These are phyloP conservation scores for Sindora glabra DNA, from an alignment of 306 rosid species.

Conservation along the genomic window DNA sequence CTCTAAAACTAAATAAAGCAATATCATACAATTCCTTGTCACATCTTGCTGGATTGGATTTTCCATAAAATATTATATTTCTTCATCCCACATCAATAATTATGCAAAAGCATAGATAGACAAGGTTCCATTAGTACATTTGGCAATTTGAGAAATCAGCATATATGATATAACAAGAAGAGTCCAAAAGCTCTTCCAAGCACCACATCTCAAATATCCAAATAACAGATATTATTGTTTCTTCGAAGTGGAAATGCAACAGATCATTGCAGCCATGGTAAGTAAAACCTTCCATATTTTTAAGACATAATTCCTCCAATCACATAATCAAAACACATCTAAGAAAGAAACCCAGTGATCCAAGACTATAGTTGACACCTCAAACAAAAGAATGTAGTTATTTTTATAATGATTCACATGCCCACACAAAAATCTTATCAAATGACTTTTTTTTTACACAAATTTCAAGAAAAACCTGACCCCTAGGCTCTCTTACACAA, in stretches of 20 bases:
- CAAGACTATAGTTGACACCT: background rate
- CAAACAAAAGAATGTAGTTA: no score
- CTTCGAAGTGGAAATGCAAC: background rate
- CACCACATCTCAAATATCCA: background rate
- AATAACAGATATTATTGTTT: background rate
- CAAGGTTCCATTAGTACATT: no score
- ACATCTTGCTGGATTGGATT: no score
- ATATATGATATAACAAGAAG: background rate
- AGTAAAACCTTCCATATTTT: background rate
- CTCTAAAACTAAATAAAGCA: no score
- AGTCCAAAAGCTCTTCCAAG: background rate
- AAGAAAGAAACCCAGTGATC: background rate
- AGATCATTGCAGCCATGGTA: background rate
- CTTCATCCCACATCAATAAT: no score
- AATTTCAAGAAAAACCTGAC: no score
- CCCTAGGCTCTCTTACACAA: no score
- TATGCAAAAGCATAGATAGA: conserved; percentile 2
- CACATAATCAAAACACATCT: background rate
- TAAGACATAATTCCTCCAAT: background rate
- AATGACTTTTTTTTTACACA: background rate
- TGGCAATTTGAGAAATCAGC: no score
- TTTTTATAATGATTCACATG: no score
- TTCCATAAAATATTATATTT: no score
- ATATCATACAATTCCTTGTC: no score
- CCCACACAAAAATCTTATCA: background rate